A percentile compares a stretch with the other conserved stretches of the same genome.
These are phyloP conservation scores for Aspergillus ellipticus DNA, from an alignment of 495 filamentous ascomycete species.

Conservation along the genomic window DNA sequence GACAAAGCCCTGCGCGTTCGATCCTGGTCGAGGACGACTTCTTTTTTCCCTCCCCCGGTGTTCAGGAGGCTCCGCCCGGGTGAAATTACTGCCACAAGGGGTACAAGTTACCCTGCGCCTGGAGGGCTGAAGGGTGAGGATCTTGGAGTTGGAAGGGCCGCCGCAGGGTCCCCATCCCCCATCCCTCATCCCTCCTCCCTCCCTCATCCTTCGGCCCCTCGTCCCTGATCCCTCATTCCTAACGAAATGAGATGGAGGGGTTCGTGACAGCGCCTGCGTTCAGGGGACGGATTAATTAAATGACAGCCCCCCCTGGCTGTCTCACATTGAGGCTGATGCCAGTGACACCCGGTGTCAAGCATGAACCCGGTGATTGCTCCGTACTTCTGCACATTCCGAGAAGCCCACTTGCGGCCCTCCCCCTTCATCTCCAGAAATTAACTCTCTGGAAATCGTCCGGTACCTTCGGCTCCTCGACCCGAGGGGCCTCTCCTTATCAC, in stretches of 20 bases:
- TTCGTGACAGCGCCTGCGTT: neutral
- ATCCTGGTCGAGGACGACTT: neutral
- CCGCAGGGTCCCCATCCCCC: too few relatives aligned
- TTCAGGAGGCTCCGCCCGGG: neutral
- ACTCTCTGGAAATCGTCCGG: neutral
- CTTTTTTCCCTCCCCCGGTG: too few relatives aligned
- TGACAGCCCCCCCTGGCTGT: neutral
- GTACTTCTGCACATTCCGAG: neutral
- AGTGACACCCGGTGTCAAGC: neutral
- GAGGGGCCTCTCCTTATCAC: neutral
- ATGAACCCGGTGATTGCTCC: neutral
- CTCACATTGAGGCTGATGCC: slow-evolving; percentile 1
- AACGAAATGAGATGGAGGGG: neutral
- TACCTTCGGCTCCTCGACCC: neutral
- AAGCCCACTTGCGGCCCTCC: neutral
- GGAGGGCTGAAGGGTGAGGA: too few relatives aligned
- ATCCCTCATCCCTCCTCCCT: too few relatives aligned
- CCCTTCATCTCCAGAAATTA: neutral
- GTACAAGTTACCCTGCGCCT: too few relatives aligned
- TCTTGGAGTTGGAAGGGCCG: neutral
- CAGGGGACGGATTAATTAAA: neutral
- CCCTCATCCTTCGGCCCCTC: neutral
- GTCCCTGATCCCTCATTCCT: neutral
- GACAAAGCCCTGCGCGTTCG: too few relatives aligned
- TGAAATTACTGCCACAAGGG: neutral